Percentiles rank a stretch among this genome's conserved stretches.
phyloP scores from a whole-genome alignment of 306 rosid species.

The Boehmeria nivea region DNA sequence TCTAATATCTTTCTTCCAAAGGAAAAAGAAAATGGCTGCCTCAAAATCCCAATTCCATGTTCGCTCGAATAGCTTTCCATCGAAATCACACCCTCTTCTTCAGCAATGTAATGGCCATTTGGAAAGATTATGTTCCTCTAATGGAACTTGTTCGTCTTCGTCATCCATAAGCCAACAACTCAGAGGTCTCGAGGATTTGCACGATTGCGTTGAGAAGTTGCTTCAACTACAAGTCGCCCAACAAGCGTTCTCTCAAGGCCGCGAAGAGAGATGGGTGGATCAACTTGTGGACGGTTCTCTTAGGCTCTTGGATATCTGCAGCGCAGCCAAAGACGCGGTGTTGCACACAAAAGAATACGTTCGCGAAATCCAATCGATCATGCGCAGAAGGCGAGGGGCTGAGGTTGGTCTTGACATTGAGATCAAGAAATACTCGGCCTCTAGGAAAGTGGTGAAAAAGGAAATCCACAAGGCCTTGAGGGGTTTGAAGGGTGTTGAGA shows the following conservation, averaged over 20 bases:
- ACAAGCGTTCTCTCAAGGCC: conserved; percentile 28
- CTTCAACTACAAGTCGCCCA: conserved; percentile 28
- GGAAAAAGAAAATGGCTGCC: no score
- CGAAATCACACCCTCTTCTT: conserved; percentile 36
- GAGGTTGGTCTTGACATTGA: conserved; percentile 11
- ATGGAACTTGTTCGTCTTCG: conserved; percentile 15
- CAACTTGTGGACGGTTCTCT: conserved; percentile 34
- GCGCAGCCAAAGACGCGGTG: conserved; percentile 21
- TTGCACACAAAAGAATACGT: conserved; percentile 18
- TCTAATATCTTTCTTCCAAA: no score
- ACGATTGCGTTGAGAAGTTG: conserved; percentile 32
- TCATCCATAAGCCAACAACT: conserved; percentile 20
- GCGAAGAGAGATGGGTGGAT: conserved; percentile 19
- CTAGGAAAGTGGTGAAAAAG: conserved; percentile 31
- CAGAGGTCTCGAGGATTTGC: conserved; percentile 30
- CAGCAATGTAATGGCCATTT: conserved; percentile 28
- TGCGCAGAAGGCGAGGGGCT: conserved; percentile 19
- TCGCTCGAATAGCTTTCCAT: conserved; percentile 44
- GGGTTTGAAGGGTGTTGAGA: not conserved
- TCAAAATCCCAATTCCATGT: conserved; percentile 18
- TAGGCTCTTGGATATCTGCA: conserved; percentile 25
- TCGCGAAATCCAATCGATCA: conserved; percentile 19
- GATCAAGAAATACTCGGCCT: conserved; percentile 13
- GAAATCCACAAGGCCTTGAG: not conserved
- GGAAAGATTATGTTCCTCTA: conserved; percentile 19